Evolutionary conservation across 495 filamentous ascomycete genomes (phyloP), one percentile per base, ranked within the genome.

Genomic region (Podospora bellae-mahoneyi): DNA sequence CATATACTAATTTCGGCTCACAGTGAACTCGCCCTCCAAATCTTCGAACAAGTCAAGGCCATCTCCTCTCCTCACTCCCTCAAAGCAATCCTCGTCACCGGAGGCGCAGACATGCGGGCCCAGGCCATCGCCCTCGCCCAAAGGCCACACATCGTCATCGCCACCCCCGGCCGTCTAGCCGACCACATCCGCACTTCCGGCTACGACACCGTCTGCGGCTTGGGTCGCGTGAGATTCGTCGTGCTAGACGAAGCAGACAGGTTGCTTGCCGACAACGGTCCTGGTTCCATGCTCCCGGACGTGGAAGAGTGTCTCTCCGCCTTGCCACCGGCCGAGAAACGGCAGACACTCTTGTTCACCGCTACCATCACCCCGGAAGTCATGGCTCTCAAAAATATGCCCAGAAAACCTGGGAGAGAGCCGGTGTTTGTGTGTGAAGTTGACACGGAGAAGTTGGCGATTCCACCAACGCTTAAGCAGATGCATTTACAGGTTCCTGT

Each of bases 201-300:
- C 54, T 85, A 91, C 70, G 95, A 99, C 74, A 98, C 95, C 0
- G 84, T 96, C 60, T 84, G 86, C 64, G 93, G 92, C 3, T 80
- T 99, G 7, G 83, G 88, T 2, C 86, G 93, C 26, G 89, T 90
- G 10, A 88, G 87, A 32, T 91, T 94, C 79, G 91, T 97, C 5
- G 92, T 99, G 0, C 88, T 99, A 54, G 95, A 99, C 79, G 95
- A 99, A 83, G 95, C 95, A 27, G 95, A 99, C 79, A 88, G 96
- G 55, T 84, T 99, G 23, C 84, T 99, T 19, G 87, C 91, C 28
- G 84, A 87, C 39, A 78, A 76, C 56, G 82, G 83, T 5, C 64
- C 66, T 26, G 93, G 93, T 13, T 92, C 89, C 80, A 96, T 96
- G 93, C 83, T 97, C n/a, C 88, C 91, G 26, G 95, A 97, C 76